A percentile compares a stretch with the other conserved stretches of the same genome.
Evolutionary conservation across 2,329 filamentous ascomycete species (phyloP).

Genomic region (Talaromyces verruculosus): DNA sequence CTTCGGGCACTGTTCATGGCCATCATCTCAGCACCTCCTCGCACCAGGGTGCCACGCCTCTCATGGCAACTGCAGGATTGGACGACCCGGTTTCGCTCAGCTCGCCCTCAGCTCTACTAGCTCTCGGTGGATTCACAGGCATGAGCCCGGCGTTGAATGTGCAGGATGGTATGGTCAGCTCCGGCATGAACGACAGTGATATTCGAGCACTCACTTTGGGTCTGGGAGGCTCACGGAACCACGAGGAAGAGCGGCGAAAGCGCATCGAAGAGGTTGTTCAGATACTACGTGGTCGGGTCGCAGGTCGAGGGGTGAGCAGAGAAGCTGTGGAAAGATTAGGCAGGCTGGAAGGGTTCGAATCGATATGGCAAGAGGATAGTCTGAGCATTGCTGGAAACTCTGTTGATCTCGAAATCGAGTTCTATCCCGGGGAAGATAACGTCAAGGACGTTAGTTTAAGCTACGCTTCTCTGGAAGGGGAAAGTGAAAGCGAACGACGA

Average conservation of each 20-base stretch:
- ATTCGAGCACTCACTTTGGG: slow-evolving; percentile 42
- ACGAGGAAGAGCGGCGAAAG: slow-evolving; percentile 43
- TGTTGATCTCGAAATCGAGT: slow-evolving; percentile 50
- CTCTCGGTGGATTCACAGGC: slow-evolving; percentile 44
- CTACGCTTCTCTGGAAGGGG: slow-evolving; percentile 43
- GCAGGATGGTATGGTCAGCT: slow-evolving; percentile 38
- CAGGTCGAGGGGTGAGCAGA: slow-evolving; percentile 45
- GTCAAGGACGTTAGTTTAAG: slow-evolving; percentile 47
- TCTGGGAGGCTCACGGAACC: slow-evolving; percentile 38
- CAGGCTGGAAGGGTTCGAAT: slow-evolving; percentile 47
- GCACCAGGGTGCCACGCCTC: slow-evolving; percentile 47
- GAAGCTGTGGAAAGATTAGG: slow-evolving; percentile 46
- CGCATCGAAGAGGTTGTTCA: slow-evolving; percentile 45
- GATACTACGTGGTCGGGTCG: slow-evolving; percentile 41
- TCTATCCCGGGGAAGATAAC: slow-evolving; percentile 40
- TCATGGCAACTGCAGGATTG: slow-evolving; percentile 37
- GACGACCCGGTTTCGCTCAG: slow-evolving; percentile 47
- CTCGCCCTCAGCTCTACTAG: slow-evolving; percentile 47
- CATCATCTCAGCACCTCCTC: slow-evolving; percentile 39
- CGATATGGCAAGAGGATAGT: slow-evolving; percentile 49
- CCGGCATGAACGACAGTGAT: slow-evolving; percentile 41
- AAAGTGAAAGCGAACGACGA: slow-evolving; percentile 40
- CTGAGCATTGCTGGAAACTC: slow-evolving; percentile 49
- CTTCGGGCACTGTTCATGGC: slow-evolving; percentile 37
- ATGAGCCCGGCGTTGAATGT: slow-evolving; percentile 43